Percentiles rank a stretch among this genome's conserved stretches.
These are phyloP conservation scores for Graphium sp. DNA, from an alignment of 2,329 filamentous ascomycete species.

Conservation along the genomic window DNA sequence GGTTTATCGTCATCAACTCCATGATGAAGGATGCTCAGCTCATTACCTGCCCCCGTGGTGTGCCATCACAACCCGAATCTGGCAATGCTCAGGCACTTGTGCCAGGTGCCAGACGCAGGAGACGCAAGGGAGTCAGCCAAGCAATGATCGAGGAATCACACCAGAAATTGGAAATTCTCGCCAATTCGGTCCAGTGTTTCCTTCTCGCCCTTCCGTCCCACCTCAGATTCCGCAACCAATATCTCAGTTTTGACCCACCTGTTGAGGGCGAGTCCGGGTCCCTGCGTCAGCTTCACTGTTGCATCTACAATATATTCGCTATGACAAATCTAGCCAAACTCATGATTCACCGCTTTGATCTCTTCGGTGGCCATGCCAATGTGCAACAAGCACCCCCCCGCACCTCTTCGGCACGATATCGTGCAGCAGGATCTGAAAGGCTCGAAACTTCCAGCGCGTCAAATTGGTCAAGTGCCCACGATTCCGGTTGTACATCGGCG, in stretches of 20 bases:
- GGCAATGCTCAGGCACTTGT: conserved; percentile 1
- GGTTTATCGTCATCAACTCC: conserved; percentile 20
- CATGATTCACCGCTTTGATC: conserved; percentile 15
- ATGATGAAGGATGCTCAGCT: conserved; percentile 18
- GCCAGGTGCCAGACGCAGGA: too few species aligned
- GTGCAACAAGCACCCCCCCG: not conserved
- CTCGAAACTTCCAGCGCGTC: too few species aligned
- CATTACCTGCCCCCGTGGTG: conserved; percentile 12
- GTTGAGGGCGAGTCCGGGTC: conserved; percentile 5
- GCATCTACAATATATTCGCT: conserved; percentile 14
- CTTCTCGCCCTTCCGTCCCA: conserved; percentile 11
- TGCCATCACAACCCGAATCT: conserved; percentile 6
- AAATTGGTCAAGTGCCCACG: too few species aligned
- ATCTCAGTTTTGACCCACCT: conserved; percentile 11
- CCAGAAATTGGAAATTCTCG: conserved; percentile 12
- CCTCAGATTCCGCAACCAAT: conserved; percentile 13
- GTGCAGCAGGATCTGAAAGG: too few species aligned
- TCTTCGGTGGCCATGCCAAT: conserved; percentile 10
- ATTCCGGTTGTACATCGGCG: conserved; percentile 4
- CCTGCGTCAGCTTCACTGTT: conserved; percentile 10
- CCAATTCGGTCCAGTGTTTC: conserved; percentile 14
- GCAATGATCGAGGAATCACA: conserved; percentile 8
- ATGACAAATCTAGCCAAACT: conserved; percentile 16
- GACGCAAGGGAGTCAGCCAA: too few species aligned
- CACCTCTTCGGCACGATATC: too few species aligned